Base-by-base conservation (phyloP, 768 basidiomycete species). In the Termitomyces sp. region DNA sequence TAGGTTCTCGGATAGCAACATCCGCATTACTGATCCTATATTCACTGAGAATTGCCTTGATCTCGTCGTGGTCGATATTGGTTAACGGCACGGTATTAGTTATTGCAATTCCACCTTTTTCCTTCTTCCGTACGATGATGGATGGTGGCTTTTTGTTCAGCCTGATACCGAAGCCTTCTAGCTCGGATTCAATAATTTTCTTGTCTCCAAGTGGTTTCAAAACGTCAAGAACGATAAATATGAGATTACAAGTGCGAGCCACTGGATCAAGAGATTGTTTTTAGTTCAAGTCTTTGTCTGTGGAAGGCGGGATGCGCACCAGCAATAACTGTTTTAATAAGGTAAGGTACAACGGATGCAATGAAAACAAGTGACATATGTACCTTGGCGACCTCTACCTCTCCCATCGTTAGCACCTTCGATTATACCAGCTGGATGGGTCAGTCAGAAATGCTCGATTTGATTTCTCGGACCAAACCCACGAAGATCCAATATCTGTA, bases 131-230 rank as follows among this genome's bases (percentile, higher is more conserved):
- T 24, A 93, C 90, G 5, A 81, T 75, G 68, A 98, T 88, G 20
- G 87, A 81, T 56, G 96, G 97, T 2, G 96, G 93, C 61, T 85
- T 84, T 75, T 98, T 98, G 77, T 99, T 99, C 59, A 98, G 77
- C 50, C 95, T 82, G 64, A 98, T 97, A 10, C 96, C 97, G 66
- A 98, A 98, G n/a, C 94, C 94, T 79, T 99, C 97, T 59, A 99
- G 75, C 71, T 99, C 97, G 35, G 78, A 67, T 73, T 98, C 94
- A 58, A 99, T 92, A 65, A 97, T 75, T 58, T 81, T 88, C 68
- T 97, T 94, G 77, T 98, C 96, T 26, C 89, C 91, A 18, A 98
- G 83, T n/a, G 97, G 97, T 75, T 98, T 99, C 36, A 97, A 83
- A 28, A 99, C 97, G 67, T 99, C 97, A 50, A 99, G 84, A 30